Conservation (phyloP, 2,329 filamentous ascomycete genomes). For the Colletotrichum cuscutae region DNA sequence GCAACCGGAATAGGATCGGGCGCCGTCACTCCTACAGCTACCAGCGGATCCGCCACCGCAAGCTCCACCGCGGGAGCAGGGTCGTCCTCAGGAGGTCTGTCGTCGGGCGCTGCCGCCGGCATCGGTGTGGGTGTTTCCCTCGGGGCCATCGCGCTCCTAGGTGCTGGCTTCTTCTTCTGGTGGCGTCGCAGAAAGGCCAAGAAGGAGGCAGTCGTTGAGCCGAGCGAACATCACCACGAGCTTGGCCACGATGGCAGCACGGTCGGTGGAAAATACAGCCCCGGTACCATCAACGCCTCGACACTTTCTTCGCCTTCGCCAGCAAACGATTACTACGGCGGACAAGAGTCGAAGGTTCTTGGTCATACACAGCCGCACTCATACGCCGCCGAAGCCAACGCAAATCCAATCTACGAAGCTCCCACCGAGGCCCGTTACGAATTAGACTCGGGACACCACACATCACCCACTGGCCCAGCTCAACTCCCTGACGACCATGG, state of each 20-base stretch:
- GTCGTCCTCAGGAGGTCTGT: conserved; percentile 36
- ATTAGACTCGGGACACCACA: conserved; percentile 8
- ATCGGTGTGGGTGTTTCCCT: conserved; percentile 44
- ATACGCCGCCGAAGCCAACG: conserved; percentile 18
- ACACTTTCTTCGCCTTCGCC: not conserved
- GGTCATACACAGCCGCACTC: conserved; percentile 24
- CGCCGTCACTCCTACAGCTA: not conserved
- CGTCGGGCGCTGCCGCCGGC: conserved; percentile 43
- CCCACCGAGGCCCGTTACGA: conserved; percentile 25
- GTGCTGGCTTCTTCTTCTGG: conserved; percentile 40
- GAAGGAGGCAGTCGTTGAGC: not conserved
- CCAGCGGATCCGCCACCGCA: not conserved
- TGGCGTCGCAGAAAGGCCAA: conserved; percentile 39
- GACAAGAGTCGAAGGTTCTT: conserved; percentile 15
- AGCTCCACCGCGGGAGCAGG: not conserved
- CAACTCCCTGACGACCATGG: not conserved
- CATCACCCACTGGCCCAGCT: not conserved
- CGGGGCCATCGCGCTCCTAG: conserved; percentile 39
- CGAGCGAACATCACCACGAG: not conserved
- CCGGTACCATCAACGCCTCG: conserved; percentile 10
- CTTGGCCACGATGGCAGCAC: not conserved
- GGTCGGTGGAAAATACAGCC: conserved; percentile 3
- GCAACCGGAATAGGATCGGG: conserved; percentile 3
- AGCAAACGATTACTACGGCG: conserved; percentile 21
- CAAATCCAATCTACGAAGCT: conserved; percentile 28